These are phyloP conservation scores for Cryphonectria japonica DNA, from an alignment of 2,329 filamentous ascomycete species.

Conservation along the genomic window DNA sequence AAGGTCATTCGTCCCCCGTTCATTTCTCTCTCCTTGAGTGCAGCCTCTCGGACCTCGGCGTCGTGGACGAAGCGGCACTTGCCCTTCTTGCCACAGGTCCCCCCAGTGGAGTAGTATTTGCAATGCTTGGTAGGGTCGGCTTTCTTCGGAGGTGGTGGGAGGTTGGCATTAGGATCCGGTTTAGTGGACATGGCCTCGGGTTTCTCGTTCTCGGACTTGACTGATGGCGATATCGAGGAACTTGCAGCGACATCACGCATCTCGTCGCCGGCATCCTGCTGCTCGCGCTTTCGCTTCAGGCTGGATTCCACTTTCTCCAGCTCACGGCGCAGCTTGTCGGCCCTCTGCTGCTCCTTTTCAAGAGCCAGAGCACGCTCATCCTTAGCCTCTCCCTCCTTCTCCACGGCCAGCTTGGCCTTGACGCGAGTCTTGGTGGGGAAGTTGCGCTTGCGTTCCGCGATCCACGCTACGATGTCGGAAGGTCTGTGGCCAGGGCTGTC, in stretches of 20 bases:
- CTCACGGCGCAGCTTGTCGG: conserved; percentile 65
- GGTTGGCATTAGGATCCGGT: conserved; percentile 39
- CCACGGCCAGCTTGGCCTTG: conserved; percentile 62
- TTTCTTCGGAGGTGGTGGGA: conserved; percentile 54
- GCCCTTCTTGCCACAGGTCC: conserved; percentile 72
- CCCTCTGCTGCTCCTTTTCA: conserved; percentile 58
- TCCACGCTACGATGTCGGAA: conserved; percentile 77
- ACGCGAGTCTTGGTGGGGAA: conserved; percentile 79
- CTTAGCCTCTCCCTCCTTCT: conserved; percentile 56
- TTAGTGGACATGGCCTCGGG: conserved; percentile 62
- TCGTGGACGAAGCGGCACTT: conserved; percentile 76
- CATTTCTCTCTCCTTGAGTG: conserved; percentile 64
- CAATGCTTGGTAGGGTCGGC: conserved; percentile 68
- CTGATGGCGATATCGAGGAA: conserved; percentile 42
- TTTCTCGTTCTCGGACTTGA: conserved; percentile 60
- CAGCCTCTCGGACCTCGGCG: conserved; percentile 63
- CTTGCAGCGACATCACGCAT: conserved; percentile 55
- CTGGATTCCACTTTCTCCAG: conserved; percentile 73
- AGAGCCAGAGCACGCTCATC: conserved; percentile 45
- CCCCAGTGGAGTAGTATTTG: conserved; percentile 73
- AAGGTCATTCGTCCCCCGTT: conserved; percentile 70
- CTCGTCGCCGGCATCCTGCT: conserved; percentile 69
- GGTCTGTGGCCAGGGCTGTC: conserved; percentile 45
- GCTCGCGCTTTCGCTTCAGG: conserved; percentile 70
- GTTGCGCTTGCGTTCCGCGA: conserved; percentile 76